Evolutionary conservation across 768 basidiomycete species (phyloP).

Genomic region (Pleurotus ostreatus): DNA sequence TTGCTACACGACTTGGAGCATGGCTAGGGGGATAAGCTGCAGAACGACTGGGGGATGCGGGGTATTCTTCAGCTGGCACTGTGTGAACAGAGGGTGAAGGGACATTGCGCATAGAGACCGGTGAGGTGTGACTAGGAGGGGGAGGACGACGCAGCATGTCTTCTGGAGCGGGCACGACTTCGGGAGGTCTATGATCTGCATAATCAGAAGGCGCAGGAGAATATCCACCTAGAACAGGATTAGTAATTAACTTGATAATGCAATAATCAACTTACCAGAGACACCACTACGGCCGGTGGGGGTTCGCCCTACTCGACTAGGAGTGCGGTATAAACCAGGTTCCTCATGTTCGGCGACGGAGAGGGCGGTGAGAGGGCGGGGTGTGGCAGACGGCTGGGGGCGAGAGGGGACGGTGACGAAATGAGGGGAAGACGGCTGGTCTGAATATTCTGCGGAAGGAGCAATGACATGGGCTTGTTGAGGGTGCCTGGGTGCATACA

Average conservation of each 20-base stretch:
- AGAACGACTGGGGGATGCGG: neutral
- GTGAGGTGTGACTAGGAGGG: neutral
- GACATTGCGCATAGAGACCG: neutral
- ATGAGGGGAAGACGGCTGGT: constrained; percentile 1
- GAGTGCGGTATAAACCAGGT: neutral
- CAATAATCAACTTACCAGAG: neutral
- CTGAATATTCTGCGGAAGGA: neutral
- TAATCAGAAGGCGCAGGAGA: constrained; percentile 13
- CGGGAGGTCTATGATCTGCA: neutral
- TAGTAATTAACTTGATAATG: neutral
- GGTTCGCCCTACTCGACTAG: neutral
- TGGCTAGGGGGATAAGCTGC: neutral
- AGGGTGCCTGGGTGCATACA: neutral
- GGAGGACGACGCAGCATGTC: constrained; percentile 3
- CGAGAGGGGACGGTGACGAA: constrained; percentile 15
- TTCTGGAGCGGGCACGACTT: neutral
- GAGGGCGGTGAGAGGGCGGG: constrained; percentile 5
- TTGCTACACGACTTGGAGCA: constrained; percentile 8
- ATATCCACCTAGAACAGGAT: constrained; percentile 2
- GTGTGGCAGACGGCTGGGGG: constrained; percentile 12
- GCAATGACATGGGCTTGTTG: neutral
- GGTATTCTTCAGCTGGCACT: neutral
- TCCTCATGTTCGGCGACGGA: neutral
- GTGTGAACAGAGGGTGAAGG: neutral
- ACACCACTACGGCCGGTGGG: neutral